Evolutionary conservation across 805 yeast genomes (phyloP).

Genomic region (Candida easanensis): DNA sequence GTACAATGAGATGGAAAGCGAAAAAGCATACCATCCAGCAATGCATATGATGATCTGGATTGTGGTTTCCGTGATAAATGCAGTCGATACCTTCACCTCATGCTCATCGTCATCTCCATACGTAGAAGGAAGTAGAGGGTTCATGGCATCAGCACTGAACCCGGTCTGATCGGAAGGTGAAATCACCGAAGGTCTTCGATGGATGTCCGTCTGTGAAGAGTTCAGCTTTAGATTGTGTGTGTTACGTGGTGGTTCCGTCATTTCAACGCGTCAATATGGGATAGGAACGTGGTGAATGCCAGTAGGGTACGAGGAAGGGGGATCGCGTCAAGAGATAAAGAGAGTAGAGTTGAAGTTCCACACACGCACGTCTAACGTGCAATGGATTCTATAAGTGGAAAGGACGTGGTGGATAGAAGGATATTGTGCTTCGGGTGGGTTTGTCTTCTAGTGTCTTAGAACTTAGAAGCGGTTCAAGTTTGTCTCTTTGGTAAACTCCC

Average conservation of each 20-base stretch:
- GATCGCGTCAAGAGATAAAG: too few relatives aligned
- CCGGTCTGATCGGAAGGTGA: constrained; percentile 3
- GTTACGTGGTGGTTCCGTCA: not conserved
- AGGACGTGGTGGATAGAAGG: too few relatives aligned
- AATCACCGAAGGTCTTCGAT: constrained; percentile 14
- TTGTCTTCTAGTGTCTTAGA: too few relatives aligned
- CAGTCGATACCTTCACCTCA: not conserved
- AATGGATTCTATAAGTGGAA: too few relatives aligned
- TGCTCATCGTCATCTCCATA: not conserved
- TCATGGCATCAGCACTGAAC: not conserved
- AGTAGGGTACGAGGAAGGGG: too few relatives aligned
- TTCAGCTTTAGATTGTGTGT: constrained; percentile 17
- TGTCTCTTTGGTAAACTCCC: too few relatives aligned
- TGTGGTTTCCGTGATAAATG: constrained; percentile 14
- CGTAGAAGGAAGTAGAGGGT: not conserved
- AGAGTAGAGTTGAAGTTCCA: too few relatives aligned
- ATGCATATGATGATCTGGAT: constrained; percentile 21
- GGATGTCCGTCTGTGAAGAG: constrained; percentile 19
- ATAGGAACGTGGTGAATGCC: too few relatives aligned
- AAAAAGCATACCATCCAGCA: constrained; percentile 67
- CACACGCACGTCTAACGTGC: too few relatives aligned
- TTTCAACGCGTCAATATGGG: not conserved
- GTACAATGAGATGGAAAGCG: constrained; percentile 70
- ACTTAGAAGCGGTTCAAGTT: too few relatives aligned
- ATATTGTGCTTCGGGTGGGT: too few relatives aligned